Conservation (phyloP, 139 green algal genomes). For the Nannochloris sp. region DNA sequence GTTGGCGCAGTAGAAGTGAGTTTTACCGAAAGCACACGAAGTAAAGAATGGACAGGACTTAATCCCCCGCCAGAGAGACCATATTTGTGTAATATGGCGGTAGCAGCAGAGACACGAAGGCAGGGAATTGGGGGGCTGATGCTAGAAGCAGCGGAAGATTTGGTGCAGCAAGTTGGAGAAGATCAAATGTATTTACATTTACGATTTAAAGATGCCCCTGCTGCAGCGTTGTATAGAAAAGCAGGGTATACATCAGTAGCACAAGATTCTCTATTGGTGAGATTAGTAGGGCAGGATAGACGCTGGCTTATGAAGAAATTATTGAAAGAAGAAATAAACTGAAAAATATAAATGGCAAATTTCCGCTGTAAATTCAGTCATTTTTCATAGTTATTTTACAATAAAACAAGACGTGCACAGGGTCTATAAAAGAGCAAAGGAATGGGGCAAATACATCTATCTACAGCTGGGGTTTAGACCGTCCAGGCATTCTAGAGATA, state of each 20-base stretch:
- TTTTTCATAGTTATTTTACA: background rate
- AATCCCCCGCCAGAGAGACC: constrained; percentile 44
- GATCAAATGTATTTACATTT: constrained; percentile 48
- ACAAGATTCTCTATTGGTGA: constrained; percentile 24
- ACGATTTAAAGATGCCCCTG: constrained; percentile 30
- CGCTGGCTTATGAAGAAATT: constrained; percentile 40
- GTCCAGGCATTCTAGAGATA: constrained; percentile 1
- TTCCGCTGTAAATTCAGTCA: background rate
- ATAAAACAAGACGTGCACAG: constrained; percentile 1
- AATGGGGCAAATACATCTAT: background rate
- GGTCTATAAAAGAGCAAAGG: background rate
- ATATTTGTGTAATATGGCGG: constrained; percentile 74
- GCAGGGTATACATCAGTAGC: constrained; percentile 20
- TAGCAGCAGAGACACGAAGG: constrained; percentile 18
- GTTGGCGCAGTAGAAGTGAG: constrained; percentile 46
- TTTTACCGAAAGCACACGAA: constrained; percentile 33
- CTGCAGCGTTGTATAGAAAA: constrained; percentile 26
- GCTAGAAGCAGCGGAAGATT: constrained; percentile 40
- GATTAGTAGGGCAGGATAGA: constrained; percentile 29
- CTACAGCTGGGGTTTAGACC: background rate
- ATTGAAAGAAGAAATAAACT: constrained; percentile 13
- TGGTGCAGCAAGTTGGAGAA: constrained; percentile 28
- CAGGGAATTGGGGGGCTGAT: constrained; percentile 40
- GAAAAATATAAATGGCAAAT: background rate
- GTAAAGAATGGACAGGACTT: constrained; percentile 34